These are phyloP conservation scores for Boletus insuetus DNA, from an alignment of 768 basidiomycete genomes.

Conservation along the genomic window DNA sequence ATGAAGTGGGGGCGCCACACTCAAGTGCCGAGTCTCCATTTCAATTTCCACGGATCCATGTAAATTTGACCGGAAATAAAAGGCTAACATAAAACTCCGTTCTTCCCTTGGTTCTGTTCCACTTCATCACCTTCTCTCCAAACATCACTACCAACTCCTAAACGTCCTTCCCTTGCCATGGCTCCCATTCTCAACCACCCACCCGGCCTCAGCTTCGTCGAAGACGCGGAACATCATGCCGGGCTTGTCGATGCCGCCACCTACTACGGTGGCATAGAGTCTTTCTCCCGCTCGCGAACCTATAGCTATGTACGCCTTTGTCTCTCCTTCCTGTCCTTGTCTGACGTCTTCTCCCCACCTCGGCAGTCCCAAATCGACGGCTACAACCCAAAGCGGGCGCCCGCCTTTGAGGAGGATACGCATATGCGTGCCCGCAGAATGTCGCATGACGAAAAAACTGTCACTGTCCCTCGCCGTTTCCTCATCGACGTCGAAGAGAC, in stretches of 20 bases:
- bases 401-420: constrained; percentile 75
- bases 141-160: no score
- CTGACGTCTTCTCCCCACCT: constrained; percentile 16
- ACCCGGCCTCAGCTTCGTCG: constrained; percentile 60
- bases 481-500: constrained; percentile 98
- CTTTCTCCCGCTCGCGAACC: constrained; percentile 78
- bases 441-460: constrained; percentile 90
- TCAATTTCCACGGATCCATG: constrained; percentile 23
- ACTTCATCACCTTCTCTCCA: background rate
- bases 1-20: no score
- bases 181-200: constrained; percentile 66
- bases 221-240: constrained; percentile 49
- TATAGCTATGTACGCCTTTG: constrained; percentile 71
- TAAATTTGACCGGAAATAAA: constrained; percentile 14
- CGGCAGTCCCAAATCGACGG: constrained; percentile 67
- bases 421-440: constrained; percentile 73
- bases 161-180: constrained; percentile 38
- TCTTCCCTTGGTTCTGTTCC: constrained; percentile 15
- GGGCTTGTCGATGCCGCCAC: constrained; percentile 69
- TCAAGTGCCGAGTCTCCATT: background rate
- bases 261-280: constrained; percentile 81
- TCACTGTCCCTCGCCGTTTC: constrained; percentile 80
- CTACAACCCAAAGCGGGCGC: constrained; percentile 66
- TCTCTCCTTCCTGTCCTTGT: constrained; percentile 1
- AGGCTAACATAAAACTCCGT: constrained; percentile 11